These are phyloP conservation scores for Saturnispora halmiae DNA, from an alignment of 805 yeast genomes.

Conservation along the genomic window DNA sequence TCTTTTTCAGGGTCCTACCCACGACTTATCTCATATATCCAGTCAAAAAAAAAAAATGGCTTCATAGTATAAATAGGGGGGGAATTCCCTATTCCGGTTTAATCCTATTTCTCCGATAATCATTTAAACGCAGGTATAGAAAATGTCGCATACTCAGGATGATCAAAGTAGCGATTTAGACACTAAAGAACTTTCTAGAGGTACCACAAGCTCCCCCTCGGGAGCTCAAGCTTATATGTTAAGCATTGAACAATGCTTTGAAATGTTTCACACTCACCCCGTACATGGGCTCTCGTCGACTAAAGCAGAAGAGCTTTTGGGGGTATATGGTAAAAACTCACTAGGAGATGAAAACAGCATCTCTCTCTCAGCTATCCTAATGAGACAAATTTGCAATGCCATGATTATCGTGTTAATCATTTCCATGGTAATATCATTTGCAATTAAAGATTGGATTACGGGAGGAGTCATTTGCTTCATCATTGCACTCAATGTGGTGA, in stretches of 20 bases:
- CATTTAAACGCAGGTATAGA: too few relatives aligned
- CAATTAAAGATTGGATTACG: conserved; percentile 69
- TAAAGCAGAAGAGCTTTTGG: conserved; percentile 25
- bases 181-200: conserved; percentile 8
- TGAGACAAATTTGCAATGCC: conserved; percentile 67
- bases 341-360: conserved; percentile 53
- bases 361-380: conserved; percentile 43
- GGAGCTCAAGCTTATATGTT: conserved; percentile 20
- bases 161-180: conserved; percentile 11
- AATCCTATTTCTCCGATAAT: too few relatives aligned
- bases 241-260: conserved; percentile 15
- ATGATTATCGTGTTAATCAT: conserved; percentile 67
- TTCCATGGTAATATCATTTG: conserved; percentile 62
- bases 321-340: conserved; percentile 46
- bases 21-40: too few relatives aligned
- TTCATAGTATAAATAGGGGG: too few relatives aligned
- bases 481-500: conserved; percentile 49
- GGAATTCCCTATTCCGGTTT: too few relatives aligned
- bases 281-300: conserved; percentile 39
- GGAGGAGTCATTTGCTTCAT: conserved; percentile 76
- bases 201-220: conserved; percentile 1
- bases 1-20: too few relatives aligned
- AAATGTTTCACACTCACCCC: conserved; percentile 29
- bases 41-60: too few relatives aligned
- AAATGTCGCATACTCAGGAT: conserved; percentile 8